Percentiles rank a stretch among this genome's conserved stretches.
phyloP scores from a whole-genome alignment of 345 rosid species.

The Eucalyptus tenuipes region DNA sequence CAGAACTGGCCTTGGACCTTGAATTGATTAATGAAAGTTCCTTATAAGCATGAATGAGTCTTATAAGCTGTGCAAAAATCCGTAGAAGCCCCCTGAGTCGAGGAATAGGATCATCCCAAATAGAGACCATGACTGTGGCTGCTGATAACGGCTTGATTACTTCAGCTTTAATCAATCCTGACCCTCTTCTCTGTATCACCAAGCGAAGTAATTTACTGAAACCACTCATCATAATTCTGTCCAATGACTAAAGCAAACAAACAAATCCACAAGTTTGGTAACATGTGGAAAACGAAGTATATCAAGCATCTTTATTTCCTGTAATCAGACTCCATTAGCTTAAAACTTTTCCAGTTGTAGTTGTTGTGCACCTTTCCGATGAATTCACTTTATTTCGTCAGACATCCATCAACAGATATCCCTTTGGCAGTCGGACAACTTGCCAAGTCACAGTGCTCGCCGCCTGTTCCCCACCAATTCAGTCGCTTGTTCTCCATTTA shows the following conservation, averaged over 20 bases:
- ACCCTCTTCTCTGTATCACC: neutral
- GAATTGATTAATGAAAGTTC: neutral
- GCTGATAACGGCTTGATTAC: neutral
- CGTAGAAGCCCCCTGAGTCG: neutral
- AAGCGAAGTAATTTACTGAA: neutral
- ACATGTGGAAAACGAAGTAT: neutral
- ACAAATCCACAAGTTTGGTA: neutral
- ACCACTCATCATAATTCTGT: neutral
- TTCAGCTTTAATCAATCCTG: neutral
- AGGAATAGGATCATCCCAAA: neutral
- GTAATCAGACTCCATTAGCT: neutral
- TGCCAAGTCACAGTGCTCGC: neutral
- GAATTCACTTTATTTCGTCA: slow-evolving; percentile 3
- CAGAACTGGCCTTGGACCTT: neutral
- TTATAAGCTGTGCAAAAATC: neutral
- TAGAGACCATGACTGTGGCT: neutral
- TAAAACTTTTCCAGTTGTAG: neutral
- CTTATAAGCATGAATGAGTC: neutral
- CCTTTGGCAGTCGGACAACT: neutral
- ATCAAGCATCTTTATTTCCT: neutral
- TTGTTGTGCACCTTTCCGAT: neutral
- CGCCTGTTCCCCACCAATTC: neutral
- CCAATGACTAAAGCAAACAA: neutral
- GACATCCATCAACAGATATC: neutral
- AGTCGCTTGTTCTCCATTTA: neutral